These are phyloP conservation scores for Aspergillus ochraceoroseus DNA, from an alignment of 2,329 filamentous ascomycete genomes.

Conservation along the genomic window DNA sequence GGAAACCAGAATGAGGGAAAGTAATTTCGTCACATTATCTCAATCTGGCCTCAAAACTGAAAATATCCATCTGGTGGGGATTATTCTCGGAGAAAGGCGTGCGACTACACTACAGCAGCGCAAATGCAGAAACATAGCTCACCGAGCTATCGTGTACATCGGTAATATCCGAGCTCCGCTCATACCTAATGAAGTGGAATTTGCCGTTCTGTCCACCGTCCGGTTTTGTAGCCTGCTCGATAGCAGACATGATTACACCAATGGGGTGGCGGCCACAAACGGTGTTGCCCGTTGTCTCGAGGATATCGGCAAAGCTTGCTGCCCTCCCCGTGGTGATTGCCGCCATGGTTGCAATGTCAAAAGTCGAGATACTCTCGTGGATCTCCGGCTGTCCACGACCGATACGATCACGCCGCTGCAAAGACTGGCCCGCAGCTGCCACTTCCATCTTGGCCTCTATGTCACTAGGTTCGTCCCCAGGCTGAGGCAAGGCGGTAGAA, in stretches of 20 bases:
- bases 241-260: slow-evolving; percentile 80
- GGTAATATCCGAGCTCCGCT: slow-evolving; percentile 72
- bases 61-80: too few species aligned
- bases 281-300: slow-evolving; percentile 75
- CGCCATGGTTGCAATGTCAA: slow-evolving; percentile 79
- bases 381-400: slow-evolving; percentile 51
- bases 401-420: slow-evolving; percentile 33
- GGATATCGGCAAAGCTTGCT: slow-evolving; percentile 61
- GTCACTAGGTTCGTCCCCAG: slow-evolving; percentile 26
- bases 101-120: slow-evolving; percentile 53
- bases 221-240: slow-evolving; percentile 59
- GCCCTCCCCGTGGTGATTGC: slow-evolving; percentile 75
- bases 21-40: too few species aligned
- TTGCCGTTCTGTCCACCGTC: slow-evolving; percentile 43
- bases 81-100: too few species aligned
- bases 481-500: slow-evolving; percentile 42
- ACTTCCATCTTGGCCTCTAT: slow-evolving; percentile 28
- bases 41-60: too few species aligned
- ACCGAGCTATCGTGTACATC: slow-evolving; percentile 73
- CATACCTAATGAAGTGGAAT: slow-evolving; percentile 80
- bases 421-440: slow-evolving; percentile 28
- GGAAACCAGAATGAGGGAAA: too few species aligned
- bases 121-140: slow-evolving; percentile 91
- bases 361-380: slow-evolving; percentile 73
- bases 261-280: slow-evolving; percentile 95